Evolutionary conservation across 139 green algal species (phyloP).

Genomic region (Tetraselmis striata): DNA sequence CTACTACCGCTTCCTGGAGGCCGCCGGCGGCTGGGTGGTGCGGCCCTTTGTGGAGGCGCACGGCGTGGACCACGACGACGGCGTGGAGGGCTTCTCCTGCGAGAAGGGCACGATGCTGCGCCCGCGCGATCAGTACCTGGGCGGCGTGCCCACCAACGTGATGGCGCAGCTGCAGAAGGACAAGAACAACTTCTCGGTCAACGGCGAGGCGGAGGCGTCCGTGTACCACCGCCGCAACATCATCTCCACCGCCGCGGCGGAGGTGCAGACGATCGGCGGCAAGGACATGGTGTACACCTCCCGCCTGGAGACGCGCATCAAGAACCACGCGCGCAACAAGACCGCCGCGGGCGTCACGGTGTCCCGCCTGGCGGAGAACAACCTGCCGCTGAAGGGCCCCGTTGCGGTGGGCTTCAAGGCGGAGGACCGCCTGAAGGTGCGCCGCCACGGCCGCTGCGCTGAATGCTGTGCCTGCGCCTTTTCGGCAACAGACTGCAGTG

Average conservation of each 20-base stretch:
- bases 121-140: conserved; percentile 24
- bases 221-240: conserved; percentile 37
- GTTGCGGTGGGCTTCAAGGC: conserved; percentile 43
- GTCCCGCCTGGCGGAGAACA: conserved; percentile 40
- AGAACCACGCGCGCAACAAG: conserved; percentile 31
- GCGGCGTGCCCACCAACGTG: conserved; percentile 29
- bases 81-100: conserved; percentile 56
- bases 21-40: conserved; percentile 33
- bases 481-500: too few relatives aligned
- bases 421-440: conserved; percentile 41
- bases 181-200: conserved; percentile 53
- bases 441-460: too few relatives aligned
- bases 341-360: conserved; percentile 27
- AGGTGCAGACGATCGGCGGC: conserved; percentile 58
- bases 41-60: conserved; percentile 56
- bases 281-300: conserved; percentile 64
- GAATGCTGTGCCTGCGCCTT: too few relatives aligned
- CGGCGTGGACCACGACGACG: conserved; percentile 66
- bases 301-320: conserved; percentile 50
- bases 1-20: conserved; percentile 67
- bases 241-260: conserved; percentile 46
- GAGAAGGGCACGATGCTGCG: conserved; percentile 52
- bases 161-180: conserved; percentile 69
- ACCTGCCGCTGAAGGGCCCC: conserved; percentile 26
- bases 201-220: conserved; percentile 44